These are phyloP conservation scores for Begonia loranthoides DNA, from an alignment of 306 rosid genomes.

Conservation along the genomic window DNA sequence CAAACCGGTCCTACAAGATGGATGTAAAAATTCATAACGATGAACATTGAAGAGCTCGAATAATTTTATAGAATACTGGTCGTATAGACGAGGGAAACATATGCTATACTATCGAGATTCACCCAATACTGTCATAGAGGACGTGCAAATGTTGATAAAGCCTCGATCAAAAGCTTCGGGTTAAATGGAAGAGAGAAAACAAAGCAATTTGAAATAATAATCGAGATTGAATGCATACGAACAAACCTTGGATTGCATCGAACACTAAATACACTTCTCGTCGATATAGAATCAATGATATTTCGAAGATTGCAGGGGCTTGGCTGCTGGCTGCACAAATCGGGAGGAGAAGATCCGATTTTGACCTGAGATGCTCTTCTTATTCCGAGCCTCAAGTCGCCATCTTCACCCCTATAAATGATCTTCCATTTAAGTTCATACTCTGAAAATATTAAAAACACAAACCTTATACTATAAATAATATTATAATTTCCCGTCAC, in stretches of 20 bases:
- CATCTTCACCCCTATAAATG: constrained; percentile 69
- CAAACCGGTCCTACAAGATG: constrained; percentile 49
- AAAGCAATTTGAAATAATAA: no score
- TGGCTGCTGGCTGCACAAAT: constrained; percentile 38
- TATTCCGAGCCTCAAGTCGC: constrained; percentile 79
- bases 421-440: constrained; percentile 2
- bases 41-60: neutral
- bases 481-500: constrained; percentile 16
- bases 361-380: constrained; percentile 80
- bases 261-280: constrained; percentile 45
- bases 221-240: no score
- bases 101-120: no score
- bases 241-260: constrained; percentile 84
- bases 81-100: no score
- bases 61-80: no score
- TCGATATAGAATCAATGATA: constrained; percentile 52
- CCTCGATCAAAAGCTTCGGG: no score
- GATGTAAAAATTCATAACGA: neutral
- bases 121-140: no score
- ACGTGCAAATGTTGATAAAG: no score
- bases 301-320: constrained; percentile 39
- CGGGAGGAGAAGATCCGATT: constrained; percentile 32
- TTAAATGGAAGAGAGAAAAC: no score
- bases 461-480: neutral
- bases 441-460: neutral